phyloP scores from a whole-genome alignment of 78 protist species.

The Andalucia godoyi region DNA sequence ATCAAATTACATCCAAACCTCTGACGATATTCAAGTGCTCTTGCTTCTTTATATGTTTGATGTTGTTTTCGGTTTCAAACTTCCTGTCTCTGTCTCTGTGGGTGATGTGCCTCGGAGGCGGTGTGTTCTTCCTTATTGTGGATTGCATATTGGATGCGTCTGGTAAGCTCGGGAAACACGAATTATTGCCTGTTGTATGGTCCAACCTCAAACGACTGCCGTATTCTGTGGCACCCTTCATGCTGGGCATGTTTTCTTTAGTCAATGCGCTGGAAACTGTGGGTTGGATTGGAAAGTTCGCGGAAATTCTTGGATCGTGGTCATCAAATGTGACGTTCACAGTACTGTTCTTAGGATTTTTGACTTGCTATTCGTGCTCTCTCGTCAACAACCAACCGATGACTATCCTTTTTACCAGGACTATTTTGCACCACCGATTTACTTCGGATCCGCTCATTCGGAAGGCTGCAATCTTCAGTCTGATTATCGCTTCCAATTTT shows the following conservation, averaged over 20 bases:
- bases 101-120: too few relatives aligned
- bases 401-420: conserved; percentile 10
- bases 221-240: conserved; percentile 10
- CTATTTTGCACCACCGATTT: background rate
- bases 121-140: too few relatives aligned
- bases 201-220: conserved; percentile 10
- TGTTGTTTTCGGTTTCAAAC: background rate
- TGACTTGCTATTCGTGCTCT: background rate
- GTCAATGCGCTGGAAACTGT: background rate
- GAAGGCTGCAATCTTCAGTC: background rate
- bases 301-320: background rate
- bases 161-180: too few relatives aligned
- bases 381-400: conserved; percentile 20
- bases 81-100: too few relatives aligned
- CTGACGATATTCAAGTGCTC: too few relatives aligned
- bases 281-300: background rate
- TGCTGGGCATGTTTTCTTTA: conserved; percentile 8
- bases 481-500: conserved; percentile 8
- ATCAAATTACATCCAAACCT: too few relatives aligned
- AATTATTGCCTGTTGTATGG: too few relatives aligned
- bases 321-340: background rate
- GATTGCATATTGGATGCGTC: too few relatives aligned
- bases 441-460: background rate
- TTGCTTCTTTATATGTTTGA: background rate
- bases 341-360: background rate